Base-by-base conservation (phyloP, 1,284 basidiomycete species). In the Melampsora americana region DNA sequence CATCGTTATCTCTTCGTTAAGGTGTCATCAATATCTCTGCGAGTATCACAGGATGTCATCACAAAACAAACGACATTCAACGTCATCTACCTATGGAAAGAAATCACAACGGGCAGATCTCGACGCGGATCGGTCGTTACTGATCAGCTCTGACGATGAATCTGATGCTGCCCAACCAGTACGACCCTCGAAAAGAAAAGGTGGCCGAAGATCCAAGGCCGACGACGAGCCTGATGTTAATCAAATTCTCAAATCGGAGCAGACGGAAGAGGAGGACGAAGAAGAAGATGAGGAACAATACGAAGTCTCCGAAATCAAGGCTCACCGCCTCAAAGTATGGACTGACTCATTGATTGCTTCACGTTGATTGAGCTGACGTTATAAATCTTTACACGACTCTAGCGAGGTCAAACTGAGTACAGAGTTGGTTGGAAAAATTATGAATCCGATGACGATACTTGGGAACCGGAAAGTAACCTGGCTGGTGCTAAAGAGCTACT, bases 221-320 rank as follows among this genome's bases (percentile, higher is more conserved):
- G 9, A 9, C 35, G 35, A 35, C 35, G 35, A 35, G 9, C 35
- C 35, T 35, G 35, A 35, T 35, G 35, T 35, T 35, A 35, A 35
- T 35, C 35, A 9, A 9, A 35, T 35, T 35, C 35, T 35, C 35
- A 35, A 35, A 35, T 35, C 16, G 59, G 35, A 61, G 59, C 4
- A 14, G 35, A 14, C 35, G 59, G 35, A 61, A 59, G 59, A 61
- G 23, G 59, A 61, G 12, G 59, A 35, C 14, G 64, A 66, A 35
- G 61, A 64, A 11, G 69, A 71, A 23, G 69, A 64, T 26, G 69
- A 71, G 26, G 23, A 71, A 35, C 30, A 28, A 11, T 71, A 30
- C 50, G 69, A 71, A 50, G 60, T 71, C 7, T 35, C 20, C 5
- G 26, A 39, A 62, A 71, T 71, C 39, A 64, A 64, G 61, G 46